Percentiles rank a stretch among this genome's conserved stretches.
Conservation (phyloP, 345 rosid species). For the Ceriops tagal region DNA sequence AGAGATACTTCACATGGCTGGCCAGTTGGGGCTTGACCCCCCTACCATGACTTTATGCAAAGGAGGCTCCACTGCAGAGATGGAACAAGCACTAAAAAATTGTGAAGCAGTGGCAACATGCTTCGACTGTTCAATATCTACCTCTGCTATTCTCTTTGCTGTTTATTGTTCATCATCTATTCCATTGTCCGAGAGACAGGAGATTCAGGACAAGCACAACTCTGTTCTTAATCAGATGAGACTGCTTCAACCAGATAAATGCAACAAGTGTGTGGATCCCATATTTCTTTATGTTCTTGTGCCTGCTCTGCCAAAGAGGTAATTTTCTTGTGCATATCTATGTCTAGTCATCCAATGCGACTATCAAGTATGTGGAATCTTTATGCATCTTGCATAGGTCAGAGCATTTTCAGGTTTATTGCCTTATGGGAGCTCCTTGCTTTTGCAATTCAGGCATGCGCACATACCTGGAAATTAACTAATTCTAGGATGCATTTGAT, state of each 20-base stretch:
- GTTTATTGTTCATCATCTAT: slow-evolving; percentile 62
- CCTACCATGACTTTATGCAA: slow-evolving; percentile 66
- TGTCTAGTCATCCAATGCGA: neutral
- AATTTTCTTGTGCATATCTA: neutral
- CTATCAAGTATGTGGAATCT: neutral
- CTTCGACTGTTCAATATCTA: slow-evolving; percentile 66
- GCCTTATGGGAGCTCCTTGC: neutral
- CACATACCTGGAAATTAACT: neutral
- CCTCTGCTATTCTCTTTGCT: slow-evolving; percentile 59
- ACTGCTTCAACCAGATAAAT: slow-evolving; percentile 28
- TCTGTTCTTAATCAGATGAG: slow-evolving; percentile 43
- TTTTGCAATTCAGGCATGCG: neutral
- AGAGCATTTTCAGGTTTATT: neutral
- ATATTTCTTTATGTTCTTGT: slow-evolving; percentile 63
- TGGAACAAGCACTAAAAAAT: slow-evolving; percentile 75
- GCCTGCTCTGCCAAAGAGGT: slow-evolving; percentile 97
- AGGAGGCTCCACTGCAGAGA: slow-evolving; percentile 64
- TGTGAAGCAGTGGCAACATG: slow-evolving; percentile 87
- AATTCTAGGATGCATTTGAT: too few species aligned
- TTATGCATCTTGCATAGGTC: neutral
- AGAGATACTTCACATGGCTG: slow-evolving; percentile 87
- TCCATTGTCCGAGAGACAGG: slow-evolving; percentile 50
- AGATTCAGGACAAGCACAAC: slow-evolving; percentile 59
- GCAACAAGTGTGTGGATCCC: slow-evolving; percentile 41
- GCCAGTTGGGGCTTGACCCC: slow-evolving; percentile 93